Evolutionary conservation across 768 basidiomycete species (phyloP).

Genomic region (Symmetrospora coprosmae): DNA sequence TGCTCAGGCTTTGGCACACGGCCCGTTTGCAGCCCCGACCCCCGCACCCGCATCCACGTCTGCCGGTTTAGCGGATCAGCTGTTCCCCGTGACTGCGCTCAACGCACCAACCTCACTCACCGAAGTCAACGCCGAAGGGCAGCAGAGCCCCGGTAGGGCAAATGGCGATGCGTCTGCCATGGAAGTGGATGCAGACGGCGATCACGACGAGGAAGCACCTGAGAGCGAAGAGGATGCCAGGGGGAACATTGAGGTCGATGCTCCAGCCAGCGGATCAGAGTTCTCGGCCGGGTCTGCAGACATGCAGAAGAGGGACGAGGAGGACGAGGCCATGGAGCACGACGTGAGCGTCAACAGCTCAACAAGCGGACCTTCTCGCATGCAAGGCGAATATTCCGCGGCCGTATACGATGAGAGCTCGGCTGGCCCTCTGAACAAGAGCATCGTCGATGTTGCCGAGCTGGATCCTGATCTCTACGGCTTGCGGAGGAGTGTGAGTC

Average conservation of each 20-base stretch:
- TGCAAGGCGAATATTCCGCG: no score
- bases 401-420: no score
- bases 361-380: no score
- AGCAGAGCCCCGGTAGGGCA: neutral
- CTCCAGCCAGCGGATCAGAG: neutral
- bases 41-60: no score
- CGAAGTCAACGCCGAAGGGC: neutral
- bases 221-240: slow-evolving; percentile 1
- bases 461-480: slow-evolving; percentile 25
- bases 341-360: neutral
- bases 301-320: neutral
- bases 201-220: slow-evolving; percentile 9
- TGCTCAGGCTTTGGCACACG: no score
- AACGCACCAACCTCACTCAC: no score
- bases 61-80: no score
- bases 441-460: neutral
- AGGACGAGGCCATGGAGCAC: neutral
- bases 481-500: slow-evolving; percentile 21
- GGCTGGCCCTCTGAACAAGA: neutral
- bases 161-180: neutral
- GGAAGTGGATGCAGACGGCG: neutral
- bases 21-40: no score
- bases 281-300: neutral
- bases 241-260: neutral
- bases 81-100: no score